These are phyloP conservation scores for Eutypa lata DNA, from an alignment of 2,329 filamentous ascomycete genomes.

Conservation along the genomic window DNA sequence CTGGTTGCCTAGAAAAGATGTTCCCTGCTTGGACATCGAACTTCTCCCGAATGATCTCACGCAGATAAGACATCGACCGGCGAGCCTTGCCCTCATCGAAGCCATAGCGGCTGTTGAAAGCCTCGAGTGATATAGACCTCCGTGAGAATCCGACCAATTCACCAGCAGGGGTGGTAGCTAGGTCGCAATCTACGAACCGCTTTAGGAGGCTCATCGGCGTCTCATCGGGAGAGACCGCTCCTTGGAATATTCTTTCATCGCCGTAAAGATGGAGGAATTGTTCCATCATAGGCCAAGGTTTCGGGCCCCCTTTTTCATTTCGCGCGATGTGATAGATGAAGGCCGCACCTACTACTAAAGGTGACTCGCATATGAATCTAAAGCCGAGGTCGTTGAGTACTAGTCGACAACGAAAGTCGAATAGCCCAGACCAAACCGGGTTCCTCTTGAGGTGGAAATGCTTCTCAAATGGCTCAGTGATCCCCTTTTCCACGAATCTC, in stretches of 20 bases:
- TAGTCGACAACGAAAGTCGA: constrained; percentile 21
- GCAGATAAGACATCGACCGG: constrained; percentile 5
- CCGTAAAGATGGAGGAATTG: constrained; percentile 10
- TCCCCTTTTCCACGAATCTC: constrained; percentile 7
- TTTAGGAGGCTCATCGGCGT: constrained; percentile 3
- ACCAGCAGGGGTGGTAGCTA: not conserved
- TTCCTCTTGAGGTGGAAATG: constrained; percentile 18
- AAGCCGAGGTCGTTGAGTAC: constrained; percentile 19
- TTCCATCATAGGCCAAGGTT: constrained; percentile 17
- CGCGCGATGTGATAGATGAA: constrained; percentile 17
- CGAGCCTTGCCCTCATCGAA: not conserved
- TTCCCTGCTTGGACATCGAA: constrained; percentile 1
- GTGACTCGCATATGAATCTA: constrained; percentile 14
- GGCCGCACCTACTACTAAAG: constrained; percentile 20
- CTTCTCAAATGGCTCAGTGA: constrained; percentile 11
- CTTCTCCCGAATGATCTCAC: constrained; percentile 8
- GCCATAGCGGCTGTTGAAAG: constrained; percentile 3
- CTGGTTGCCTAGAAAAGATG: constrained; percentile 1
- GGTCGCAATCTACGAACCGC: constrained; percentile 3
- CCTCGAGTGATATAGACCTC: constrained; percentile 4
- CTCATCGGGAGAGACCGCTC: not conserved
- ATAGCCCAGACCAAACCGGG: constrained; percentile 21
- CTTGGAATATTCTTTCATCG: constrained; percentile 5
- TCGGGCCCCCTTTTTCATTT: constrained; percentile 2
- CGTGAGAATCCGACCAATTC: not conserved